A percentile compares a stretch with the other conserved stretches of the same genome.
These are phyloP conservation scores for Fusarium haematococcum DNA, from an alignment of 2,329 filamentous ascomycete species.

Conservation along the genomic window DNA sequence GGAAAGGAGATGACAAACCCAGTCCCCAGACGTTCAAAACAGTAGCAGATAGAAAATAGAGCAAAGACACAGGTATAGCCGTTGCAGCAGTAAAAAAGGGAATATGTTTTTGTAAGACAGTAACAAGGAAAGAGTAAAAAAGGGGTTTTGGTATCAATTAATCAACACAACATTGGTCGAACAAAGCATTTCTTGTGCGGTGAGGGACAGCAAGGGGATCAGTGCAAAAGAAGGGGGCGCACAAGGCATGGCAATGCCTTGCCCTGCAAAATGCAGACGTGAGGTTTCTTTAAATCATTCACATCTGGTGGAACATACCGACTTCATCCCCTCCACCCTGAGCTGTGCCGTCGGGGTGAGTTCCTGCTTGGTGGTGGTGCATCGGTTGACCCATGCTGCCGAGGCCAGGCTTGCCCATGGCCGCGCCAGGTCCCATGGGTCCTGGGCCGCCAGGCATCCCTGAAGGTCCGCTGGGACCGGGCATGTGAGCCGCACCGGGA, in stretches of 20 bases:
- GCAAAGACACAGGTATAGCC: slow-evolving; percentile 44
- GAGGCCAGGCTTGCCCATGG: slow-evolving; percentile 76
- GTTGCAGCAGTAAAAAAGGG: slow-evolving; percentile 24
- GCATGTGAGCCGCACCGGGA: slow-evolving; percentile 70
- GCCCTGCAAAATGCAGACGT: slow-evolving; percentile 52
- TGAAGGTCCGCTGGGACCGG: slow-evolving; percentile 73
- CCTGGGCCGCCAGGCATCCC: slow-evolving; percentile 72
- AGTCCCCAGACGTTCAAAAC: slow-evolving; percentile 32
- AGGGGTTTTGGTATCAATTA: slow-evolving; percentile 54
- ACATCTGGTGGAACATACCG: slow-evolving; percentile 99
- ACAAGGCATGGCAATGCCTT: slow-evolving; percentile 39
- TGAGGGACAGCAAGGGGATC: slow-evolving; percentile 31
- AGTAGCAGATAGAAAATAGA: slow-evolving; percentile 6
- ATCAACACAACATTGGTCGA: slow-evolving; percentile 48
- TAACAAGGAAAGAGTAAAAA: slow-evolving; percentile 32
- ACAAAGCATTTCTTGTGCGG: slow-evolving; percentile 35
- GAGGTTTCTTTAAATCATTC: slow-evolving; percentile 57
- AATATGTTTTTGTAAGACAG: slow-evolving; percentile 36
- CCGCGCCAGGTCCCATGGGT: slow-evolving; percentile 69
- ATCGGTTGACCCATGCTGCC: slow-evolving; percentile 73
- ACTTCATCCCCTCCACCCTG: slow-evolving; percentile 83
- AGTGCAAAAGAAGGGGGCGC: slow-evolving; percentile 17
- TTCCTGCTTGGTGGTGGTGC: slow-evolving; percentile 73
- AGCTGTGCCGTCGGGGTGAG: slow-evolving; percentile 63
- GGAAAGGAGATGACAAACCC: slow-evolving; percentile 47